A percentile compares a stretch with the other conserved stretches of the same genome.
phyloP scores from a whole-genome alignment of 164 flowering plant genomes.

The Stephania yunnanensis region DNA sequence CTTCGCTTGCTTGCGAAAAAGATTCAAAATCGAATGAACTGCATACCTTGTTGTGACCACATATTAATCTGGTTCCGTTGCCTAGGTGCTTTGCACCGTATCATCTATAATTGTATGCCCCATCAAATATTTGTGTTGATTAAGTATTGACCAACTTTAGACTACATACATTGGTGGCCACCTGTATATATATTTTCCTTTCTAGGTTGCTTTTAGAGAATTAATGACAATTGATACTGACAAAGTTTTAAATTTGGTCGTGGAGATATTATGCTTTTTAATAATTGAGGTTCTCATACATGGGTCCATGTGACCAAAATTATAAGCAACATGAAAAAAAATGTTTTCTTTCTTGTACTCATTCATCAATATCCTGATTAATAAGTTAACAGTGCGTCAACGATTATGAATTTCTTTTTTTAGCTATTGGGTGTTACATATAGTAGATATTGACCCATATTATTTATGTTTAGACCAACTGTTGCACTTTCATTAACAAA shows the following conservation, averaged over 20 bases:
- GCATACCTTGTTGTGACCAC: too few relatives aligned
- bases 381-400: too few relatives aligned
- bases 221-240: not conserved
- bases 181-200: not conserved
- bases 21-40: too few relatives aligned
- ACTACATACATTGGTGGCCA: not conserved
- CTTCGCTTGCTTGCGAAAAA: too few relatives aligned
- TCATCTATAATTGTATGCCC: not conserved
- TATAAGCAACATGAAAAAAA: too few relatives aligned
- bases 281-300: not conserved
- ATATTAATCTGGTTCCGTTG: not conserved
- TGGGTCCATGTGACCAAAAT: not conserved
- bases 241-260: not conserved
- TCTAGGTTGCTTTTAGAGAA: not conserved
- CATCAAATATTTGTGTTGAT: not conserved
- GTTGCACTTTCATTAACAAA: too few relatives aligned
- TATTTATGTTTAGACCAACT: too few relatives aligned
- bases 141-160: not conserved
- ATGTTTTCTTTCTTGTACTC: too few relatives aligned
- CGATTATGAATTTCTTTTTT: too few relatives aligned
- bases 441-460: too few relatives aligned
- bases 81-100: not conserved
- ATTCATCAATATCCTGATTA: too few relatives aligned
- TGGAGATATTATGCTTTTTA: not conserved
- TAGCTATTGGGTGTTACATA: too few relatives aligned